phyloP scores from a whole-genome alignment of 2,329 filamentous ascomycete species.

The Fusarium sp. region DNA sequence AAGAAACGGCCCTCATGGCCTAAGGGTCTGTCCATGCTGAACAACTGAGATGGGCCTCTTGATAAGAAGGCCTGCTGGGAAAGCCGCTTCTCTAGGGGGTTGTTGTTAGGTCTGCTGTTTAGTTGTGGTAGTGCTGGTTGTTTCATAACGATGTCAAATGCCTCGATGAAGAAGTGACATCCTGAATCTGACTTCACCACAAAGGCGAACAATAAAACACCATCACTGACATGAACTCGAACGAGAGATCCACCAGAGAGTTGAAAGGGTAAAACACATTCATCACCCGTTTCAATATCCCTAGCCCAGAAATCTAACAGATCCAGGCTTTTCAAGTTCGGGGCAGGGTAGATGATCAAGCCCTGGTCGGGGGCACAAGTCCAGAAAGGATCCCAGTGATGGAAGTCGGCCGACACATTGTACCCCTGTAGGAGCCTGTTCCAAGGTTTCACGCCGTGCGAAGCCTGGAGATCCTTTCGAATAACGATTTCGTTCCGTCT shows the following conservation, averaged over 20 bases:
- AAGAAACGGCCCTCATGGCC: conserved; percentile 70
- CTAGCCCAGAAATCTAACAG: conserved; percentile 55
- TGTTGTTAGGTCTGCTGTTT: neutral
- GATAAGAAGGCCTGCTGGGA: neutral
- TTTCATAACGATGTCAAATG: conserved; percentile 59
- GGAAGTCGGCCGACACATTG: conserved; percentile 53
- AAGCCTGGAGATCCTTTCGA: conserved; percentile 30
- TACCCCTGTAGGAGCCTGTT: conserved; percentile 55
- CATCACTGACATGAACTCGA: conserved; percentile 62
- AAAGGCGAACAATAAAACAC: conserved; percentile 67
- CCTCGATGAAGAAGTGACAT: conserved; percentile 69
- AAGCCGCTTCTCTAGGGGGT: neutral
- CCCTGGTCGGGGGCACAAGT: conserved; percentile 63
- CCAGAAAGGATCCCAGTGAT: conserved; percentile 63
- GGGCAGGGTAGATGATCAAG: conserved; percentile 63
- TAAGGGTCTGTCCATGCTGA: conserved; percentile 68
- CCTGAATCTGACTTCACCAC: conserved; percentile 61
- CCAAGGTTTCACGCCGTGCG: conserved; percentile 57
- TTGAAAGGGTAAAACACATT: conserved; percentile 63
- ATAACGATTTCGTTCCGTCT: conserved; percentile 36
- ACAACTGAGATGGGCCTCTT: conserved; percentile 60
- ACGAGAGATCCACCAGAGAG: conserved; percentile 61
- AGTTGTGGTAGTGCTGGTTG: conserved; percentile 6
- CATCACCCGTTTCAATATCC: conserved; percentile 59
- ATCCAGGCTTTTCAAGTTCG: neutral